These are phyloP conservation scores for Henckelia pumila DNA, from an alignment of 257 asterid species.

Conservation along the genomic window DNA sequence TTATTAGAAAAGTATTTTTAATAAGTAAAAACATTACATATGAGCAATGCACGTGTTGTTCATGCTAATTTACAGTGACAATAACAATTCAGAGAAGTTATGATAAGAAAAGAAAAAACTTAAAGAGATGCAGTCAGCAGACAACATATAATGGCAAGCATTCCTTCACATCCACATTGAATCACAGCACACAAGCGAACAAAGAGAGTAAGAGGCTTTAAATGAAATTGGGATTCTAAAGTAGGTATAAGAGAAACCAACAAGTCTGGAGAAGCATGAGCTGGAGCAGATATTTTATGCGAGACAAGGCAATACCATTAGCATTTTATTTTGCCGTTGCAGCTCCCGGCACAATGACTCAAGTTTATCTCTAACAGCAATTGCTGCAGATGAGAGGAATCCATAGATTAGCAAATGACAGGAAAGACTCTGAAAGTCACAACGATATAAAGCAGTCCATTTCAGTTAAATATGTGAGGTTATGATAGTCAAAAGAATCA, in stretches of 20 bases:
- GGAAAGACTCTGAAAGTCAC: neutral
- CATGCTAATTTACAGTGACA: neutral
- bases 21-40: neutral
- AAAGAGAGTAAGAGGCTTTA: neutral
- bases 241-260: conserved; percentile 10
- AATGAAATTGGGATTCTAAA: conserved; percentile 5
- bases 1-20: too few relatives aligned
- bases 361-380: conserved; percentile 86
- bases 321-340: conserved; percentile 89
- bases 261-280: conserved; percentile 16
- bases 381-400: conserved; percentile 57
- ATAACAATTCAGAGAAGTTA: neutral
- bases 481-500: conserved; percentile 14
- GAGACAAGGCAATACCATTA: conserved; percentile 58
- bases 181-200: neutral
- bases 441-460: conserved; percentile 11
- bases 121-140: neutral
- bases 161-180: conserved; percentile 3
- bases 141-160: conserved; percentile 3
- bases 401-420: conserved; percentile 24
- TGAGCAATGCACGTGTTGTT: neutral
- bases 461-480: neutral
- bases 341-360: conserved; percentile 97
- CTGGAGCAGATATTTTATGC: conserved; percentile 21
- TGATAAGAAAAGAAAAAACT: neutral